Evolutionary conservation across 495 filamentous ascomycete genomes (phyloP), one percentile per base, ranked within the genome.

Genomic region (Hyaloscypha finlandica): DNA sequence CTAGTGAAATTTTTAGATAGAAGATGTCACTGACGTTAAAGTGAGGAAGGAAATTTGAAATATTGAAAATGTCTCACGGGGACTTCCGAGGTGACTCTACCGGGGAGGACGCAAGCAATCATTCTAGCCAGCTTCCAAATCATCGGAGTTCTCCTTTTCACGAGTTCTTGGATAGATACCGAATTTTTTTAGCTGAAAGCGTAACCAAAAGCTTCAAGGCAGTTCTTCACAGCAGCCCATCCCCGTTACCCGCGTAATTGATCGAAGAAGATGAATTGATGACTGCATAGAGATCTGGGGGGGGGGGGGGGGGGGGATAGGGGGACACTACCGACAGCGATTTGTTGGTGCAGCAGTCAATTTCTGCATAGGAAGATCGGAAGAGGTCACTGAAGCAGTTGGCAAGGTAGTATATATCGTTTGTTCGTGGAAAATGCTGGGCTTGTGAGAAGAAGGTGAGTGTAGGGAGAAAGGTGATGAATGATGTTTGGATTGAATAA

Each of bases 201-300:
- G 2, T 25, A 25, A 25, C 25, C 25, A 1, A 25, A 25, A 25
- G 25, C 25, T 25, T 25, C 25, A 25, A 2, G 25, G 25, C 25
- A 25, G 25, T 25, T 25, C 25, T 25, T 25, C 25, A 25, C 25
- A 25, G 25, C 25, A 25, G 25, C 25, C 25, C 25, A 25, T 25
- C 25, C 1, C 25, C 25, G 35, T 39, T 56, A 42, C 61, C 64
- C 29, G 55, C 37, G 20, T 66, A 66, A 61, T 66, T 57, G 30
- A 66, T 8, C 5, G 33, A 58, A 8, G 25, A 31, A 32, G 20
- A 14, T 1, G 57, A 11, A 31, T 60, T 39, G 39, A 61, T 53
- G 30, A 61, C 22, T 4, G 45, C 30, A 25, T 54, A 35, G 29
- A 66, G 57, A 54, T 66, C 35, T 8, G 55, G 55, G 0, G 14